phyloP scores from a whole-genome alignment of 129 eudicot species.

The Centella asiatica region DNA sequence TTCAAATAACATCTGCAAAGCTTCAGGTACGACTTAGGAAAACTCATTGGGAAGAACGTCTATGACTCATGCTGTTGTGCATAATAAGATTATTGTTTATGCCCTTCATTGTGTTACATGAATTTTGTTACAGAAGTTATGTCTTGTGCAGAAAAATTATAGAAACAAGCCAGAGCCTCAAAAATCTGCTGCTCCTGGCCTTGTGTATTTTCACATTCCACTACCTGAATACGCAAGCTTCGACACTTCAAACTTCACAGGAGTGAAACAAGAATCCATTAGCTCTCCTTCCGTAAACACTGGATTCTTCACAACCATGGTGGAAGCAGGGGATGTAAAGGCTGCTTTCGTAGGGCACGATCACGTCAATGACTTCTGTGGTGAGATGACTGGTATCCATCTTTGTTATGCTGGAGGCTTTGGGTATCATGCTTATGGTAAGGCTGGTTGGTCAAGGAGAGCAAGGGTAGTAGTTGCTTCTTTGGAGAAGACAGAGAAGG shows the following conservation, averaged over 20 bases:
- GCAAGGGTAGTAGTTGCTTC: slow-evolving; percentile 67
- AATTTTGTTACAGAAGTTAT: neutral
- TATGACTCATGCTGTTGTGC: neutral
- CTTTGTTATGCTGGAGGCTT: slow-evolving; percentile 92
- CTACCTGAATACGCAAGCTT: slow-evolving; percentile 65
- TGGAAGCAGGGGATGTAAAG: slow-evolving; percentile 76
- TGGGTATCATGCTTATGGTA: slow-evolving; percentile 96
- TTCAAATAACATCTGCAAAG: slow-evolving; percentile 46
- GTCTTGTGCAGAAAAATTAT: slow-evolving; percentile 36
- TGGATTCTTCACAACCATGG: slow-evolving; percentile 67
- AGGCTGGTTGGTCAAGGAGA: slow-evolving; percentile 93
- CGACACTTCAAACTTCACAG: slow-evolving; percentile 67
- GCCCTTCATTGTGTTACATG: neutral
- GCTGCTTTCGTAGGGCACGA: slow-evolving; percentile 88
- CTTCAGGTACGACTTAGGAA: slow-evolving; percentile 38
- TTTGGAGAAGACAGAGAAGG: slow-evolving; percentile 40
- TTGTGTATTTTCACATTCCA: slow-evolving; percentile 87
- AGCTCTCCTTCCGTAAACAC: slow-evolving; percentile 75
- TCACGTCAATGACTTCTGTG: slow-evolving; percentile 88
- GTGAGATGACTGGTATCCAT: slow-evolving; percentile 50
- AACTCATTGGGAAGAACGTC: neutral
- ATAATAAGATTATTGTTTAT: neutral
- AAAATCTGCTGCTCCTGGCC: slow-evolving; percentile 59
- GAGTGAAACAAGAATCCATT: slow-evolving; percentile 78
- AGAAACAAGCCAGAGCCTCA: slow-evolving; percentile 31